Base-by-base conservation (phyloP, 2,329 filamentous ascomycete species). In the Penicillium sp. region DNA sequence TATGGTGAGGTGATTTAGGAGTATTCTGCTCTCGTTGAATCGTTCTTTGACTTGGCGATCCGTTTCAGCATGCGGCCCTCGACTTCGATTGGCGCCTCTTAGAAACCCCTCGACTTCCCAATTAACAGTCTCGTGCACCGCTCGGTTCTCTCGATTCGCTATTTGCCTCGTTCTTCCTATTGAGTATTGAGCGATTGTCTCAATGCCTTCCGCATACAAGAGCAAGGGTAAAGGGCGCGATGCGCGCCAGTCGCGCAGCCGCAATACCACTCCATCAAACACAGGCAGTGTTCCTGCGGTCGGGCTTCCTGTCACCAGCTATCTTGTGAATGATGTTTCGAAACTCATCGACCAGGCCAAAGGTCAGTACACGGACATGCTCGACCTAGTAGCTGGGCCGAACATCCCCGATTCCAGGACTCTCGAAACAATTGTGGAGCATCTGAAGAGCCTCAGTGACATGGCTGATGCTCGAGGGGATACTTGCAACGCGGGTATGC, bases 201-300 rank as follows among this genome's bases (percentile, higher is more conserved):
- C 20, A 40, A 75, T 75, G 72, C 71, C 72, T 31, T 65, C 68
- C 20, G 70, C 70, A 31, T 68, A 65, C 47, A 75, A 76, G 58
- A 67, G 72, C 58, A 81, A 81, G 62, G 68, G 73, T 37, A 80
- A 80, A 60, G 72, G 69, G 39, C 74, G 74, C 51, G 76, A 80
- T 49, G 69, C 71, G 32, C 70, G 74, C 44, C 74, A 73, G 32
- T 79, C 79, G 40, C 74, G 76, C 51, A 83, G 80, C 58, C 78
- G 81, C 54, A 83, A 84, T 60, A 81, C 79, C 13, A 84, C 81
- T 3, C 81, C 81, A 16, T 76, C 77, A 52, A 81, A 79, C 16
- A 71, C 74, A 27, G 66, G 73, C 56, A 75, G 74, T 50, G 68
- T 72, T 29, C 73, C 73, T 49, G 66, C 56, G 54, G 65, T 67